phyloP scores from a whole-genome alignment of 108 stramenopile species.

The Cyclostephanos tholiformis region DNA sequence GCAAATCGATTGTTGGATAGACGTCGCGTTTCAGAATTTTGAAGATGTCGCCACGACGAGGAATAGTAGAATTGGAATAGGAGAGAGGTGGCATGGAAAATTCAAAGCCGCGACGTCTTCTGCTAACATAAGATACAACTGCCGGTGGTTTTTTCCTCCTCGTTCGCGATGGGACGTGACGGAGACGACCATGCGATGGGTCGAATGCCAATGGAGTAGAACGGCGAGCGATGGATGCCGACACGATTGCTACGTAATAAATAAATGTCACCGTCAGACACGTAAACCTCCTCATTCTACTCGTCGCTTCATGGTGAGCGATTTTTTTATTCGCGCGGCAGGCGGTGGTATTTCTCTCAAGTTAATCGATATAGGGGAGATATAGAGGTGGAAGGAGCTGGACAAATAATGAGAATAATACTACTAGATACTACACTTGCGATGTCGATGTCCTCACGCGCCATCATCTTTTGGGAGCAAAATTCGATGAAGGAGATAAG shows the following conservation, averaged over 20 bases:
- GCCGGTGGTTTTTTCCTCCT: neutral
- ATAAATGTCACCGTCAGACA: neutral
- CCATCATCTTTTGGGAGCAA: no score
- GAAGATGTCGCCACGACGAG: neutral
- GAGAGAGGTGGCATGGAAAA: neutral
- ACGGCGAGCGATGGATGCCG: neutral
- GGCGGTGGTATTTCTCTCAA: neutral
- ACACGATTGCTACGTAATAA: neutral
- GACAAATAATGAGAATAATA: no score
- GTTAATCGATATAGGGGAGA: no score
- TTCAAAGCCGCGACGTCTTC: neutral
- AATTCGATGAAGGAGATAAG: no score
- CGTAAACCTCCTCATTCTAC: neutral
- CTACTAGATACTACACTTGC: no score
- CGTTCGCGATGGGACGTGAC: neutral
- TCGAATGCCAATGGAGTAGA: neutral
- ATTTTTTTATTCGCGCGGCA: neutral
- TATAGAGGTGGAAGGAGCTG: no score
- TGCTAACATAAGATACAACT: neutral
- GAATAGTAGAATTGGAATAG: neutral
- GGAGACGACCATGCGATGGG: neutral
- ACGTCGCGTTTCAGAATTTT: conserved; percentile 13
- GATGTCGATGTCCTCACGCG: no score
- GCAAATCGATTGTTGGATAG: conserved; percentile 5
- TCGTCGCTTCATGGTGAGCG: neutral